Evolutionary conservation across 1,139 yeast species (phyloP).

Genomic region (Protomyces inundatus): DNA sequence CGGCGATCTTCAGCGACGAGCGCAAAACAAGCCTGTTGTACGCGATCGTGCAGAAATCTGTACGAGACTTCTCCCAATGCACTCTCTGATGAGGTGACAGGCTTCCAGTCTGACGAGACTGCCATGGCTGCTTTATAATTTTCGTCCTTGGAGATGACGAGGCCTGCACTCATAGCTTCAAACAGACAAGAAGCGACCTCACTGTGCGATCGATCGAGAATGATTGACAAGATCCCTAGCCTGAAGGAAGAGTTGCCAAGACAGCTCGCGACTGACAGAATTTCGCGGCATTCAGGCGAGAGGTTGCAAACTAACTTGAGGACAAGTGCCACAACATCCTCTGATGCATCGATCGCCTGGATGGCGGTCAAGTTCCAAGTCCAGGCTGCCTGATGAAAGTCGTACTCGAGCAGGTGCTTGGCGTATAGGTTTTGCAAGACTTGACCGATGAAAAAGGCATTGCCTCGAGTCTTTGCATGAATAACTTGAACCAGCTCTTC

Average conservation of each 20-base stretch:
- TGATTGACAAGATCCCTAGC: conserved; percentile 5
- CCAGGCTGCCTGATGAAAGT: conserved; percentile 7
- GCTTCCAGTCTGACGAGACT: background rate
- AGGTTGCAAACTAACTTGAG: conserved; percentile 5
- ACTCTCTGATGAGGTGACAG: background rate
- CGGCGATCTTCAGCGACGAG: conserved; percentile 2
- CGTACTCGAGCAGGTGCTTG: background rate
- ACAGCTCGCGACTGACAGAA: conserved; percentile 12
- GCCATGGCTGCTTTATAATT: conserved; percentile 14
- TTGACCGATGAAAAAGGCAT: conserved; percentile 17
- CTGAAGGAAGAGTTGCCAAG: conserved; percentile 20
- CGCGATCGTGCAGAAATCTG: conserved; percentile 24
- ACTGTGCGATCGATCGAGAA: background rate
- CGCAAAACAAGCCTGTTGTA: conserved; percentile 24
- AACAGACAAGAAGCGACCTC: conserved; percentile 12
- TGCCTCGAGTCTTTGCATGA: conserved; percentile 9
- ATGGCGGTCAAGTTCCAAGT: conserved; percentile 12
- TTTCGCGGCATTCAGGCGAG: conserved; percentile 1
- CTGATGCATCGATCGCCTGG: conserved; percentile 7
- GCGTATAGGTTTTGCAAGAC: conserved; percentile 6
- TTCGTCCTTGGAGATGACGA: conserved; percentile 11
- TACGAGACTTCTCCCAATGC: conserved; percentile 5
- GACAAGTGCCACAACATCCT: conserved; percentile 21
- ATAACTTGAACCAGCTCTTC: conserved; percentile 9
- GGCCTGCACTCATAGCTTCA: conserved; percentile 15